These are phyloP conservation scores for Fusarium proliferatum DNA, from an alignment of 2,329 filamentous ascomycete genomes.

Conservation along the genomic window DNA sequence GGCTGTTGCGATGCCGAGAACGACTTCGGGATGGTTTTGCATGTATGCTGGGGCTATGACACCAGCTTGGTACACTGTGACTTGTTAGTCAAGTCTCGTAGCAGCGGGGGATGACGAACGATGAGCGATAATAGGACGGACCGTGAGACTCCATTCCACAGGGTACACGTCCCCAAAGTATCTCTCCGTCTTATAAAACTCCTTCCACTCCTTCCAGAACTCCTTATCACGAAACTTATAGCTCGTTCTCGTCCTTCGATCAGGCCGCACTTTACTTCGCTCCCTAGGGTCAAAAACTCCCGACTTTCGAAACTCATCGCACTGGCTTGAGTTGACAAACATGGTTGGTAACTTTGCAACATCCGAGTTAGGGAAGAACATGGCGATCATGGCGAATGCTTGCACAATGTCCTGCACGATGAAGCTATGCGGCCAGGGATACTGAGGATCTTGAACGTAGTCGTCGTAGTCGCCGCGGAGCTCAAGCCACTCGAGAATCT, in stretches of 20 bases:
- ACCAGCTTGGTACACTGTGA: too few species aligned
- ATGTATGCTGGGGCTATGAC: too few species aligned
- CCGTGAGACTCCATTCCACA: conserved; percentile 1
- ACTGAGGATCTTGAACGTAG: conserved; percentile 22
- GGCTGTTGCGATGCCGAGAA: too few species aligned
- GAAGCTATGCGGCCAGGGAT: conserved; percentile 44
- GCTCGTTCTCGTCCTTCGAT: conserved; percentile 40
- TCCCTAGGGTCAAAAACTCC: conserved; percentile 37
- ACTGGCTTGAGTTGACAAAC: conserved; percentile 33
- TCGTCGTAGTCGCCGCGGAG: conserved; percentile 32
- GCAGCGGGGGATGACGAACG: too few species aligned
- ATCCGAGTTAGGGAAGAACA: conserved; percentile 43
- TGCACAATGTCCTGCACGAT: conserved; percentile 41
- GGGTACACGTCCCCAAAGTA: conserved; percentile 41
- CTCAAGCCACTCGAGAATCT: conserved; percentile 40
- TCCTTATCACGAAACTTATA: conserved; percentile 34
- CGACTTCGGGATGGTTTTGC: too few species aligned
- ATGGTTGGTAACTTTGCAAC: conserved; percentile 18
- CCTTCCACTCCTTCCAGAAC: conserved; percentile 42
- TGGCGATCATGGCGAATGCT: conserved; percentile 41
- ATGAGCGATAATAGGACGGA: too few species aligned
- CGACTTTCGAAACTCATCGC: conserved; percentile 29
- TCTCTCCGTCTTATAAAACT: conserved; percentile 12
- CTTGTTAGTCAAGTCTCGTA: too few species aligned
- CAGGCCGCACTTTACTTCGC: conserved; percentile 34